Base-by-base conservation (phyloP, 2,329 filamentous ascomycete species). In the Anthostomella pinea region DNA sequence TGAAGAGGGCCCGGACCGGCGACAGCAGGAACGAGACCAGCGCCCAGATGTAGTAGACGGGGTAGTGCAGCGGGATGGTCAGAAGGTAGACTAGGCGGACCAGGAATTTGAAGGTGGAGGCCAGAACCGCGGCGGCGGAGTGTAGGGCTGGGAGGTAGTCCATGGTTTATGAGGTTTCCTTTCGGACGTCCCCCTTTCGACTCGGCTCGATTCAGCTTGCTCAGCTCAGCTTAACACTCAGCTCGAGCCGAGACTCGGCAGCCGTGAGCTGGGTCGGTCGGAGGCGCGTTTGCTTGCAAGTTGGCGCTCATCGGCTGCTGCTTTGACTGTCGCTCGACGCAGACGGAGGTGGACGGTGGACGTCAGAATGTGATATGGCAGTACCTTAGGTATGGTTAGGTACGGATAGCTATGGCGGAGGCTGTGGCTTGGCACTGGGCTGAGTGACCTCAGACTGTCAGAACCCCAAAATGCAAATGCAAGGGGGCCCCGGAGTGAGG, bases 41-140 rank as follows among this genome's bases (percentile, higher is more conserved):
- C 19, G 40, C 21, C 35, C 46, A 49, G 17, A 46, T 22, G 33
- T 51, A 53, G 29, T 53, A 58, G 11, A 56, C 23, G 15, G 51
- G 51, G 46, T 57, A 60, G 33, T 49, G 47, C 21, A 59, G 45
- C 35, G 56, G 57, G 24, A 53, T 46, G 16, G 52, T 49, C 40
- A 53, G 35, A 27, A 46, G 28, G 47, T 58, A 57, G 25, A 49
- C 36, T 25, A 52, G 16, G 30, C 38, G 45, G 30, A 40, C 25
- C 13, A 51, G 7, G 8, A 49, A 30, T 29, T 33, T 46, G 22
- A 46, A 22, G 10, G 48, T 20, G 33, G 47, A 50, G 35, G 51
- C 40, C 14, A 48, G 35, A 25, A 35, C 38, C 23, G 30, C 43
- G 46, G 49, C 48, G 36, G 45, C 48, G 3, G 46, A 41, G 39